Percentiles rank a stretch among this genome's conserved stretches.
Evolutionary conservation across 1,139 yeast genomes (phyloP).

Genomic region (Geotrichum candidum): DNA sequence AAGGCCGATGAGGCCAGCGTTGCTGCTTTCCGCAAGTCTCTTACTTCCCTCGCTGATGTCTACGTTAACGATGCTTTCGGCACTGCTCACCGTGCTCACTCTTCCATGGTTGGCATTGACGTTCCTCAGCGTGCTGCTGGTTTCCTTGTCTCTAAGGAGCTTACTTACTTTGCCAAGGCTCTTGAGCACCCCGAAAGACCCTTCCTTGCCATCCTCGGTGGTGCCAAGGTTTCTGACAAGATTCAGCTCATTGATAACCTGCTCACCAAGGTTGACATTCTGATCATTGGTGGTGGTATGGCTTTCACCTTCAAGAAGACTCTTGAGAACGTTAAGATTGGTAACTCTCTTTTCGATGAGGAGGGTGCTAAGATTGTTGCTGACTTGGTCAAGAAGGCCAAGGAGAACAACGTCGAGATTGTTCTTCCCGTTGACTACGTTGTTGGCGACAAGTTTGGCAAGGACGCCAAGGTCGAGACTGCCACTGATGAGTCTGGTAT

Average conservation of each 20-base stretch:
- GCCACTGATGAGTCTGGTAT: constrained; percentile 87
- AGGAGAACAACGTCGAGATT: constrained; percentile 84
- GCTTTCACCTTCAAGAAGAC: constrained; percentile 97
- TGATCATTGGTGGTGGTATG: constrained; percentile 98
- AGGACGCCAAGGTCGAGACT: constrained; percentile 75
- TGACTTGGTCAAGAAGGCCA: constrained; percentile 85
- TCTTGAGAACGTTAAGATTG: constrained; percentile 72
- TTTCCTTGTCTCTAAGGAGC: constrained; percentile 94
- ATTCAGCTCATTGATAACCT: constrained; percentile 95
- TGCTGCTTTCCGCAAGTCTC: constrained; percentile 74
- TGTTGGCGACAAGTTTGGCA: constrained; percentile 87
- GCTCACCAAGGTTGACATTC: constrained; percentile 84
- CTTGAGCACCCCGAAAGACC: constrained; percentile 96
- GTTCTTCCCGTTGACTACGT: constrained; percentile 91
- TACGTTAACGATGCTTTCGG: constrained; percentile 97
- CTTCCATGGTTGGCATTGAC: constrained; percentile 94
- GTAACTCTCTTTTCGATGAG: constrained; percentile 82
- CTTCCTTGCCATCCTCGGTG: constrained; percentile 94
- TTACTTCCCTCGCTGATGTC: constrained; percentile 88
- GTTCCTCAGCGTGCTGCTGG: constrained; percentile 94
- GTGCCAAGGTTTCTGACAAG: constrained; percentile 97
- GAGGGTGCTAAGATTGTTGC: constrained; percentile 93
- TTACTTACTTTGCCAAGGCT: constrained; percentile 93
- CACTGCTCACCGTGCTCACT: constrained; percentile 98
- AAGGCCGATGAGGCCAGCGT: constrained; percentile 84